Evolutionary conservation across 495 filamentous ascomycete genomes (phyloP).

Genomic region (Paragyromitra xinjiangensis): DNA sequence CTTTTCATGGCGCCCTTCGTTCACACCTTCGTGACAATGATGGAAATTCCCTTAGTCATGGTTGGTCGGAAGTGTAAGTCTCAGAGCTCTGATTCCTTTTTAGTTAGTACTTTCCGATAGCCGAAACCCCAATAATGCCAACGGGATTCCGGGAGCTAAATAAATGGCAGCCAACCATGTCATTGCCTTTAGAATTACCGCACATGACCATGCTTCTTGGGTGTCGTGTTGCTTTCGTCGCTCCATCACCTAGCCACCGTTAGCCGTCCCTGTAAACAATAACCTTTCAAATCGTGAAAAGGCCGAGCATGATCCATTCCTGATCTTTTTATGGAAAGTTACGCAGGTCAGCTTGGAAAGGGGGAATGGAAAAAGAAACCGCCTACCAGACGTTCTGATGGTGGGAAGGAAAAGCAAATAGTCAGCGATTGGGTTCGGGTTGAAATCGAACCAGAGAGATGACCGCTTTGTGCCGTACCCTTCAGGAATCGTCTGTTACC

Average conservation of each 20-base stretch:
- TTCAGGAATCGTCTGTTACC: slow-evolving; percentile 50
- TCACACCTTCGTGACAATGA: slow-evolving; percentile 26
- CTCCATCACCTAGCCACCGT: slow-evolving; percentile 34
- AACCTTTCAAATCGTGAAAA: slow-evolving; percentile 29
- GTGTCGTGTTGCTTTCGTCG: slow-evolving; percentile 42
- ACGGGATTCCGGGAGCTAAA: slow-evolving; percentile 50
- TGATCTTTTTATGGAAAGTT: slow-evolving; percentile 54
- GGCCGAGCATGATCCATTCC: slow-evolving; percentile 35
- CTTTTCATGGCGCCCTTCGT: slow-evolving; percentile 23
- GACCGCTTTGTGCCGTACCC: slow-evolving; percentile 47
- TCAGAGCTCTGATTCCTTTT: slow-evolving; percentile 29
- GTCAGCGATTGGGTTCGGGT: slow-evolving; percentile 38
- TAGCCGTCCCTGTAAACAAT: slow-evolving; percentile 50
- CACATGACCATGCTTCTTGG: slow-evolving; percentile 49
- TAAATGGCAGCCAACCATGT: slow-evolving; percentile 38
- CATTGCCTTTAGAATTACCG: slow-evolving; percentile 34
- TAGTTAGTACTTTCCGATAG: slow-evolving; percentile 47
- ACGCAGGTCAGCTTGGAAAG: slow-evolving; percentile 39
- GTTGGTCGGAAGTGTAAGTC: slow-evolving; percentile 24
- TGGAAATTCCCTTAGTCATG: slow-evolving; percentile 23
- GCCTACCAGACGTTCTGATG: slow-evolving; percentile 22
- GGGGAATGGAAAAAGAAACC: slow-evolving; percentile 36
- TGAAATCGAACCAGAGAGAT: slow-evolving; percentile 44
- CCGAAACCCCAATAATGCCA: slow-evolving; percentile 48
- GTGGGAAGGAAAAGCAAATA: slow-evolving; percentile 40